Evolutionary conservation across 2,329 filamentous ascomycete genomes (phyloP).

Genomic region (Aspergillus flavus): DNA sequence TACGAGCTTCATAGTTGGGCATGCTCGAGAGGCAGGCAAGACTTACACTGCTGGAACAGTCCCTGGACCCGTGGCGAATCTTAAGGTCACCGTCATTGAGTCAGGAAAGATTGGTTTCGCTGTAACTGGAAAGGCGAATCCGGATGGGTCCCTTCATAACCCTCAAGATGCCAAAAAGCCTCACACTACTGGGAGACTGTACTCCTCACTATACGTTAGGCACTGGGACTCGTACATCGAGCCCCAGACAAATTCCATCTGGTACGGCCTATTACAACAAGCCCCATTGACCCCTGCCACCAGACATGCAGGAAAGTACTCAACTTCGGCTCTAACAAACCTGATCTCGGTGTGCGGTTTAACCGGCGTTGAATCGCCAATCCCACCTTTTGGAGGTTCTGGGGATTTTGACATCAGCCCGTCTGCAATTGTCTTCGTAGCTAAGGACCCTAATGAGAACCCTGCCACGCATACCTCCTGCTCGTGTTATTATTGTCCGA

Average conservation of each 20-base stretch:
- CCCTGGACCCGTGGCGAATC: conserved; percentile 48
- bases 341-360: conserved; percentile 43
- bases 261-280: conserved; percentile 50
- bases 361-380: conserved; percentile 48
- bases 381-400: conserved; percentile 51
- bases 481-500: conserved; percentile 49
- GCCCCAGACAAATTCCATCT: conserved; percentile 54
- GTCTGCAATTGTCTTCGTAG: conserved; percentile 49
- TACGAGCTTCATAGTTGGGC: conserved; percentile 48
- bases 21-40: conserved; percentile 43
- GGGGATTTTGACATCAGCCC: conserved; percentile 52
- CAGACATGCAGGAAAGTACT: conserved; percentile 41
- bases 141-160: conserved; percentile 53
- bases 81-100: conserved; percentile 48
- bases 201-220: conserved; percentile 55
- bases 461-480: conserved; percentile 51
- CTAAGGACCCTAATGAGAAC: conserved; percentile 49
- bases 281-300: conserved; percentile 40
- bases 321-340: conserved; percentile 48
- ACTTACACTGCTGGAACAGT: conserved; percentile 50
- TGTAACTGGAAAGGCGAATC: conserved; percentile 50
- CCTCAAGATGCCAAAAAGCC: conserved; percentile 52
- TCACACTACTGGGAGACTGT: conserved; percentile 49
- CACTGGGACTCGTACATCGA: conserved; percentile 57
- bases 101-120: conserved; percentile 49